phyloP scores from a whole-genome alignment of 768 basidiomycete species.

The Scleroderma citrinum region DNA sequence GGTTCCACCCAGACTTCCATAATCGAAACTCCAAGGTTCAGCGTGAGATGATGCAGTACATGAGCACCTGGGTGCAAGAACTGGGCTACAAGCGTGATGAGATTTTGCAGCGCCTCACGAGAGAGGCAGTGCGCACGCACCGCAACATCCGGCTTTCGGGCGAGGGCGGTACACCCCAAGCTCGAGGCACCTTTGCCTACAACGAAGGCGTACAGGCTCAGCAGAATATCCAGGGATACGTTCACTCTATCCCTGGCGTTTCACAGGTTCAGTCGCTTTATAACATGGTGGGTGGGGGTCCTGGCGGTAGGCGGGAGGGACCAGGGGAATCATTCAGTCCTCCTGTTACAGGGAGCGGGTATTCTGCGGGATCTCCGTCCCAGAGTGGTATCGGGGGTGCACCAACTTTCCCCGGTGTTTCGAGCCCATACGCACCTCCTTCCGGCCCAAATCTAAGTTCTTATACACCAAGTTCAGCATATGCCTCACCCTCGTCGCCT shows the following conservation, averaged over 20 bases:
- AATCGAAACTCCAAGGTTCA: slow-evolving; percentile 58
- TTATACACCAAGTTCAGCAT: slow-evolving; percentile 8
- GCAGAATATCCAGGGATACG: slow-evolving; percentile 40
- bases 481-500: slow-evolving; percentile 4
- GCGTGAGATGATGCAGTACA: slow-evolving; percentile 66
- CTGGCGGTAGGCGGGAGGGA: background rate
- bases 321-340: background rate
- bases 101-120: slow-evolving; percentile 52
- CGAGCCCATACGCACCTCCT: slow-evolving; percentile 8
- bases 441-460: slow-evolving; percentile 9
- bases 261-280: slow-evolving; percentile 38
- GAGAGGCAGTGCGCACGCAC: slow-evolving; percentile 65
- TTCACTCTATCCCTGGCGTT: slow-evolving; percentile 42
- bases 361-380: background rate
- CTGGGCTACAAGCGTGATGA: slow-evolving; percentile 44
- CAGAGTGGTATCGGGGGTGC: background rate
- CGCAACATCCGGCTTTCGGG: slow-evolving; percentile 58
- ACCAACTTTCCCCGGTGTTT: background rate
- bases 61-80: slow-evolving; percentile 55
- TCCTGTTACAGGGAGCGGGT: background rate
- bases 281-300: slow-evolving; percentile 17
- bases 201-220: slow-evolving; percentile 46
- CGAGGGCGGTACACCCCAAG: slow-evolving; percentile 41
- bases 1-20: slow-evolving; percentile 85
- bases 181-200: slow-evolving; percentile 45